phyloP scores from a whole-genome alignment of 805 yeast genomes.

The Nakazawaea ernobii region DNA sequence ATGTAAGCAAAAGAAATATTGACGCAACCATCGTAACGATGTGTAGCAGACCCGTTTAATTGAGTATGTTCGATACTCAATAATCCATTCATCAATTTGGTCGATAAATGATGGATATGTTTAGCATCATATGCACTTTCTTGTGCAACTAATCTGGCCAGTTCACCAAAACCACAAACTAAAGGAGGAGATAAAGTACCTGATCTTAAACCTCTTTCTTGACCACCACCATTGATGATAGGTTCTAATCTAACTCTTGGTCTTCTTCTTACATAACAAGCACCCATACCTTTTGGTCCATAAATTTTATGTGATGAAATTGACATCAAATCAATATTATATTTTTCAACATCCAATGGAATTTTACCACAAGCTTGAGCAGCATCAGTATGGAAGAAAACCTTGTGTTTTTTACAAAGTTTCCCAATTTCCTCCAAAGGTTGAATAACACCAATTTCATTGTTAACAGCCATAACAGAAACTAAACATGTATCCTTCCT shows the following conservation, averaged over 20 bases:
- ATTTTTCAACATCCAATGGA: slow-evolving; percentile 85
- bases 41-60: slow-evolving; percentile 74
- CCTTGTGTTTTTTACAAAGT: slow-evolving; percentile 79
- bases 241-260: slow-evolving; percentile 98
- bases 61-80: slow-evolving; percentile 83
- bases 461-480: slow-evolving; percentile 94
- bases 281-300: slow-evolving; percentile 98
- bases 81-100: slow-evolving; percentile 66
- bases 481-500: slow-evolving; percentile 89
- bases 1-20: slow-evolving; percentile 95
- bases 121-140: slow-evolving; percentile 71
- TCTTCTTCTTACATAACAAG: slow-evolving; percentile 90
- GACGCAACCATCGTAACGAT: slow-evolving; percentile 89
- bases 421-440: slow-evolving; percentile 91
- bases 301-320: slow-evolving; percentile 94
- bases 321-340: slow-evolving; percentile 89
- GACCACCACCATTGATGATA: slow-evolving; percentile 95
- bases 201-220: slow-evolving; percentile 95
- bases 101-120: slow-evolving; percentile 67
- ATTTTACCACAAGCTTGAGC: slow-evolving; percentile 98
- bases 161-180: slow-evolving; percentile 95
- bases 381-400: slow-evolving; percentile 95
- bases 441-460: slow-evolving; percentile 96
- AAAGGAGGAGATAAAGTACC: slow-evolving; percentile 98
- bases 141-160: slow-evolving; percentile 72